A percentile compares a stretch with the other conserved stretches of the same genome.
Evolutionary conservation across 2,329 filamentous ascomycete species (phyloP).

Genomic region (Xylariaceae sp.): DNA sequence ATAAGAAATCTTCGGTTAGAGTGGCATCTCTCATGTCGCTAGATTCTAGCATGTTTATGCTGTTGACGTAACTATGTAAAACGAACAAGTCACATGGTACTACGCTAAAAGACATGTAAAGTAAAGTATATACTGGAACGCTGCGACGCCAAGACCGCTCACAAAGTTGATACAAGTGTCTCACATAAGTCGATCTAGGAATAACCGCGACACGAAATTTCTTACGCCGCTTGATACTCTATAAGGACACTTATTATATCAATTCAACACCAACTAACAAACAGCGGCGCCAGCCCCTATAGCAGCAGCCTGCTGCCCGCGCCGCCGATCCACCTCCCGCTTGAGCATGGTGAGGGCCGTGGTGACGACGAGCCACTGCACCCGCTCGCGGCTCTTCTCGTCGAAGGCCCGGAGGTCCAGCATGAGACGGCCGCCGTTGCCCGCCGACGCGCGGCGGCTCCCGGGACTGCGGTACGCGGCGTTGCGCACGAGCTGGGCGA

Average conservation of each 20-base stretch:
- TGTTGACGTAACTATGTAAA: too few species aligned
- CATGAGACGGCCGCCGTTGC: conserved; percentile 57
- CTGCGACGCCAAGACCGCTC: too few species aligned
- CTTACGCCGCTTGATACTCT: too few species aligned
- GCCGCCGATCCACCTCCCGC: conserved; percentile 66
- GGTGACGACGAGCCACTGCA: conserved; percentile 58
- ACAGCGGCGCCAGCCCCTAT: conserved; percentile 46
- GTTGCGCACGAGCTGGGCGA: conserved; percentile 54
- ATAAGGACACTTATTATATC: neutral
- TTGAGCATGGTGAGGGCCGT: conserved; percentile 68
- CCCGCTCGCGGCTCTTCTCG: conserved; percentile 44
- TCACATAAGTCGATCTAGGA: too few species aligned
- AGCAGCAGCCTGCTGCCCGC: conserved; percentile 56
- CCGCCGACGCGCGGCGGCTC: conserved; percentile 47
- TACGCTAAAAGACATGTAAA: too few species aligned
- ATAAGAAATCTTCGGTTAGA: too few species aligned
- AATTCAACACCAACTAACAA: conserved; percentile 1
- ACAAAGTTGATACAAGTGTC: too few species aligned
- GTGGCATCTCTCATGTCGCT: too few species aligned
- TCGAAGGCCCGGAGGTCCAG: conserved; percentile 49
- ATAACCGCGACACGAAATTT: too few species aligned
- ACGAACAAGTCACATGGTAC: too few species aligned
- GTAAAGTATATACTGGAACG: too few species aligned
- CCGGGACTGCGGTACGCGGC: conserved; percentile 48
- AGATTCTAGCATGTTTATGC: too few species aligned